Conservation (phyloP, 2,329 filamentous ascomycete species). For the Colletotrichum sp. region DNA sequence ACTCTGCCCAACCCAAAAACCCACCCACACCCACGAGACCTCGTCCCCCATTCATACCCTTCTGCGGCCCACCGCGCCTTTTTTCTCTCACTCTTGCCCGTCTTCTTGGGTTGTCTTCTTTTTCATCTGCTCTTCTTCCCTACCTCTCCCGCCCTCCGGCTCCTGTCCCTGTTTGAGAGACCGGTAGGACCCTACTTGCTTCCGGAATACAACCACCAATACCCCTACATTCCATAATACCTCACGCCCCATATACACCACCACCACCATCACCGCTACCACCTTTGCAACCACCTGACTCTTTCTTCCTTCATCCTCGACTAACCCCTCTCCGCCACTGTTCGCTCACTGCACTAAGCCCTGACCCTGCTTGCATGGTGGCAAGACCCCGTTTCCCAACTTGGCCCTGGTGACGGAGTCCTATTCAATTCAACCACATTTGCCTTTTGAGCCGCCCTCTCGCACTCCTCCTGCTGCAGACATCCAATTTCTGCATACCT, state of each 20-base stretch:
- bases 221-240: slow-evolving; percentile 21
- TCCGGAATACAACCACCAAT: slow-evolving; percentile 17
- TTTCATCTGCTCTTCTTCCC: slow-evolving; percentile 10
- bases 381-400: slow-evolving; percentile 22
- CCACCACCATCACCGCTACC: slow-evolving; percentile 7
- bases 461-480: not conserved
- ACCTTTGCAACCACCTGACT: slow-evolving; percentile 16
- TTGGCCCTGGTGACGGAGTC: slow-evolving; percentile 17
- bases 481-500: not conserved
- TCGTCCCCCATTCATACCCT: not conserved
- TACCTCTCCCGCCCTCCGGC: slow-evolving; percentile 23
- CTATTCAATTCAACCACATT: slow-evolving; percentile 6
- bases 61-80: slow-evolving; percentile 15
- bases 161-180: slow-evolving; percentile 16
- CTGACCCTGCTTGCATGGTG: slow-evolving; percentile 19
- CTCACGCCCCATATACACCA: slow-evolving; percentile 10
- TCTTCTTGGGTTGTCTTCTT: slow-evolving; percentile 15
- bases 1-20: slow-evolving; percentile 26
- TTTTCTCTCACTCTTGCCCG: not conserved
- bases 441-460: slow-evolving; percentile 13
- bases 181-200: slow-evolving; percentile 22
- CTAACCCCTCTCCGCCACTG: slow-evolving; percentile 15
- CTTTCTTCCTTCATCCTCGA: slow-evolving; percentile 5
- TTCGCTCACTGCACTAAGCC: not conserved
- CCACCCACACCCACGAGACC: slow-evolving; percentile 18